phyloP scores from a whole-genome alignment of 1,284 basidiomycete genomes.

The Papiliotrema flavescens region DNA sequence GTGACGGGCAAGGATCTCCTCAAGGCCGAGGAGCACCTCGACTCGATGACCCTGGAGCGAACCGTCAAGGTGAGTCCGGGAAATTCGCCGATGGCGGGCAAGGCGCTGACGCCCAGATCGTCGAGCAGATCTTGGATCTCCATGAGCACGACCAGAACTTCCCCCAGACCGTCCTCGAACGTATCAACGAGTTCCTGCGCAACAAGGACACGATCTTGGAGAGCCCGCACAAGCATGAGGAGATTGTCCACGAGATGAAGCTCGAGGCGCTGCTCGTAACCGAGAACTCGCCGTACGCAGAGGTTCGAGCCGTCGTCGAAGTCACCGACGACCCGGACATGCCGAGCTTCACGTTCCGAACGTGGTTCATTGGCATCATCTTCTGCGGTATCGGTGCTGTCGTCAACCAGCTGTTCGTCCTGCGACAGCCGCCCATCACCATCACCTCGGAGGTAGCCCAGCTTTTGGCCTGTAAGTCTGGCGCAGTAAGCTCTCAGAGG shows the following conservation, averaged over 20 bases:
- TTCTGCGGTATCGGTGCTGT: constrained; percentile 58
- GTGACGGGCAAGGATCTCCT: constrained; percentile 1
- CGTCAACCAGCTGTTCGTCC: constrained; percentile 58
- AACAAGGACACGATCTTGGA: constrained; percentile 18
- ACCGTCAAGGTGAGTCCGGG: not conserved
- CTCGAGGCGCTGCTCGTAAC: constrained; percentile 38
- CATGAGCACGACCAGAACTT: constrained; percentile 36
- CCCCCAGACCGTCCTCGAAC: constrained; percentile 9
- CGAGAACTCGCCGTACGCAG: constrained; percentile 70
- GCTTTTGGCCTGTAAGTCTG: constrained; percentile 25
- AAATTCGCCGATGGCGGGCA: not conserved
- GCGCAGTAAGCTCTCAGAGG: not conserved
- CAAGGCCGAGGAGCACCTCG: not conserved
- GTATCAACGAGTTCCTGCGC: constrained; percentile 19
- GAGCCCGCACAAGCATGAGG: constrained; percentile 19
- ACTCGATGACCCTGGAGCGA: constrained; percentile 1
- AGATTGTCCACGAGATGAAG: constrained; percentile 30
- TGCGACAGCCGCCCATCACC: constrained; percentile 27
- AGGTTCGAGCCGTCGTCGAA: constrained; percentile 79
- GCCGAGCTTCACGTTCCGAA: constrained; percentile 77
- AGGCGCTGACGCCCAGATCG: not conserved
- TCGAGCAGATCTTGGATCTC: not conserved
- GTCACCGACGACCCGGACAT: constrained; percentile 73
- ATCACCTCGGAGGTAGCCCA: constrained; percentile 27
- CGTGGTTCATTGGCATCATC: constrained; percentile 63